Evolutionary conservation across 345 rosid species (phyloP).

Genomic region (Arabidopsis suecica): DNA sequence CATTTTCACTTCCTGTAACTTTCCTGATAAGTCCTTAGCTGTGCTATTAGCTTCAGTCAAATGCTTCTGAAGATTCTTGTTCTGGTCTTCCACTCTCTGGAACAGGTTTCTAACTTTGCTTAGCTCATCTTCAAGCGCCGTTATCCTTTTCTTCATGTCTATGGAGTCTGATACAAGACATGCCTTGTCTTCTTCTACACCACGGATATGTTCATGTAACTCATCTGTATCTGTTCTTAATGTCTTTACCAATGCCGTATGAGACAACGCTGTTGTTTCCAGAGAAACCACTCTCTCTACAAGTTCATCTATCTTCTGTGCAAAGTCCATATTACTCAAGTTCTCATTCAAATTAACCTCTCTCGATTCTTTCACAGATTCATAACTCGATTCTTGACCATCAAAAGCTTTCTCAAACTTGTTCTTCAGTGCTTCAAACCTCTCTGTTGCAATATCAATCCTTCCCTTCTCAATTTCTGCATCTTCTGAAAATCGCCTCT

Average conservation of each 20-base stretch:
- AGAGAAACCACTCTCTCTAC: slow-evolving; percentile 68
- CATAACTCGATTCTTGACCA: slow-evolving; percentile 25
- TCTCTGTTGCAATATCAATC: slow-evolving; percentile 51
- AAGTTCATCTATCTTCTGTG: slow-evolving; percentile 73
- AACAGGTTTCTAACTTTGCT: slow-evolving; percentile 55
- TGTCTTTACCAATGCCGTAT: slow-evolving; percentile 59
- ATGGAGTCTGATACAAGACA: slow-evolving; percentile 52
- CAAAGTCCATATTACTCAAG: slow-evolving; percentile 47
- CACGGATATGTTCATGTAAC: slow-evolving; percentile 55
- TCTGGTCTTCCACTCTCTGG: slow-evolving; percentile 53
- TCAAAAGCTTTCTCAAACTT: slow-evolving; percentile 40
- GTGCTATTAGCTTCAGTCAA: slow-evolving; percentile 57
- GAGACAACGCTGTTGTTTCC: slow-evolving; percentile 65
- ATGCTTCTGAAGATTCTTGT: slow-evolving; percentile 50
- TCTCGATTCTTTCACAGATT: slow-evolving; percentile 37
- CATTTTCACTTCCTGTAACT: slow-evolving; percentile 52
- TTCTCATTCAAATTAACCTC: slow-evolving; percentile 40
- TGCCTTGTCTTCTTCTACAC: slow-evolving; percentile 68
- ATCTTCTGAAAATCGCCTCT: slow-evolving; percentile 58
- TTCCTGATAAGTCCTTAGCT: slow-evolving; percentile 57
- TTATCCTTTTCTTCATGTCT: slow-evolving; percentile 52
- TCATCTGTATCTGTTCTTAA: slow-evolving; percentile 64
- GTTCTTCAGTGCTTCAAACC: slow-evolving; percentile 52
- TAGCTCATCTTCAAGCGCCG: slow-evolving; percentile 65
- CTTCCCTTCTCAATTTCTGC: slow-evolving; percentile 53